Evolutionary conservation across 495 filamentous ascomycete genomes (phyloP).

Genomic region (Penicillium cinerascens): DNA sequence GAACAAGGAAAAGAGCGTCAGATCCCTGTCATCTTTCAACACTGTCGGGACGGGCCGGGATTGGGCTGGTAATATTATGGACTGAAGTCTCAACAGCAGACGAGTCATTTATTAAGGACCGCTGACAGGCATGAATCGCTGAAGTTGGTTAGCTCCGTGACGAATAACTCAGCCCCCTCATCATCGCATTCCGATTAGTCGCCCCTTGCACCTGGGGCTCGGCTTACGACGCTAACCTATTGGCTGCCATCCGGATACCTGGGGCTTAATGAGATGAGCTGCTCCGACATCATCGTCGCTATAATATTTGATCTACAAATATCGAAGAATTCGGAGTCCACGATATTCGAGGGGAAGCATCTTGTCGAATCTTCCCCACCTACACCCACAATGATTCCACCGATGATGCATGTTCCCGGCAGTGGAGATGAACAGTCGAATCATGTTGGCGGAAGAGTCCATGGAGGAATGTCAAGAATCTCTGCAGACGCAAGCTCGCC

Average conservation of each 20-base stretch:
- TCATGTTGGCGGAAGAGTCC: background rate
- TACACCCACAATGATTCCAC: background rate
- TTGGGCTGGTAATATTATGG: slow-evolving; percentile 8
- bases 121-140: background rate
- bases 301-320: background rate
- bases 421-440: background rate
- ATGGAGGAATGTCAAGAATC: background rate
- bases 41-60: slow-evolving; percentile 17
- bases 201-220: slow-evolving; percentile 35
- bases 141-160: background rate
- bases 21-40: slow-evolving; percentile 7
- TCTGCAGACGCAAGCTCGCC: background rate
- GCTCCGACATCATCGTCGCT: no score
- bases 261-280: background rate
- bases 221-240: slow-evolving; percentile 23
- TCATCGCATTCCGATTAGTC: slow-evolving; percentile 21
- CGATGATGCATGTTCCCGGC: background rate
- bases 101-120: background rate
- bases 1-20: background rate
- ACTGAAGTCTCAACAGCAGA: background rate
- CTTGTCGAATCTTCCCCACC: background rate
- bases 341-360: background rate
- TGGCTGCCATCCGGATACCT: background rate
- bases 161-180: background rate
- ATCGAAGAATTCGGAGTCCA: no score